A percentile compares a stretch with the other conserved stretches of the same genome.
Conservation (phyloP, 495 filamentous ascomycete genomes). For the Aspergillus nanangensis region DNA sequence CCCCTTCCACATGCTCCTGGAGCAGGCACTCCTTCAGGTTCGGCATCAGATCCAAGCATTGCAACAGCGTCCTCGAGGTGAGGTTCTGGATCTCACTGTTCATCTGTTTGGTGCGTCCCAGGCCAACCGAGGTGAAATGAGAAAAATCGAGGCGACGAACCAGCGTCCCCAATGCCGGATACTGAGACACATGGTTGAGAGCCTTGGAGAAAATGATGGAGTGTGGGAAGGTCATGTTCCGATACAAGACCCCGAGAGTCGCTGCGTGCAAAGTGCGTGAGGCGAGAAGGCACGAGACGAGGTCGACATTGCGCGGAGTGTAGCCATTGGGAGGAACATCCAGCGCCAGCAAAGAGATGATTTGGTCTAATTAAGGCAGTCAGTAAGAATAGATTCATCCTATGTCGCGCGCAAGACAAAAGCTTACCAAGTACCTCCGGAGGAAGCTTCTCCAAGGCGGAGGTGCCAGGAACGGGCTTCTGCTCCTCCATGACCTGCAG, state of each 20-base stretch:
- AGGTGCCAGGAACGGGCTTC: constrained; percentile 25
- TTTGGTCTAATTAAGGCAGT: constrained; percentile 50
- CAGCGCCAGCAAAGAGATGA: constrained; percentile 69
- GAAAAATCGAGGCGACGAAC: constrained; percentile 83
- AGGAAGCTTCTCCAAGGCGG: constrained; percentile 62
- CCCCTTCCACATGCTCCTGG: constrained; percentile 81
- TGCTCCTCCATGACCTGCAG: constrained; percentile 23
- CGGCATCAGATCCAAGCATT: constrained; percentile 71
- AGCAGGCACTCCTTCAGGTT: constrained; percentile 76
- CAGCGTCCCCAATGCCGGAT: constrained; percentile 70
- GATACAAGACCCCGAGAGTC: constrained; percentile 74
- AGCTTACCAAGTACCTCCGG: constrained; percentile 67
- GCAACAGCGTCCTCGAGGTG: constrained; percentile 69
- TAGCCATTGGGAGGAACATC: constrained; percentile 77
- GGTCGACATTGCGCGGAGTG: constrained; percentile 73
- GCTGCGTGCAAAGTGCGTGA: constrained; percentile 72
- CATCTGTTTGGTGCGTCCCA: constrained; percentile 77
- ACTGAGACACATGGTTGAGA: constrained; percentile 60
- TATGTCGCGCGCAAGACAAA: not conserved
- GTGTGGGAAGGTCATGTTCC: constrained; percentile 81
- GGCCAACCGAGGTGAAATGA: constrained; percentile 79
- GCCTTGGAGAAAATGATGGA: constrained; percentile 86
- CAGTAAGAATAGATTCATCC: constrained; percentile 1
- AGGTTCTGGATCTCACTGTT: constrained; percentile 76
- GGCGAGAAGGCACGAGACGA: constrained; percentile 72